Conservation (phyloP, 179 eudicot genomes). For the Sideroxylon spinosum region DNA sequence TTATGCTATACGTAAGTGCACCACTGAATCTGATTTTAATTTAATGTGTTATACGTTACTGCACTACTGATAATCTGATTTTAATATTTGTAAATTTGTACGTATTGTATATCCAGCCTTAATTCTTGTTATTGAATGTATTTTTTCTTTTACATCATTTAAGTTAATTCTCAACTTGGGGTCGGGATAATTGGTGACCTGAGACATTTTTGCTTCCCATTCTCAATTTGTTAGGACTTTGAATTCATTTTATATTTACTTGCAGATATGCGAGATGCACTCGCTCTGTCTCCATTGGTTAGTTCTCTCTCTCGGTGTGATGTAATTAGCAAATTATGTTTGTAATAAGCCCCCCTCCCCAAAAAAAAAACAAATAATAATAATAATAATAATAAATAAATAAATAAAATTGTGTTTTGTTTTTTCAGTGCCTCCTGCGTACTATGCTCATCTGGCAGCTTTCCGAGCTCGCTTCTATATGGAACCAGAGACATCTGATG, state of each 20-base stretch:
- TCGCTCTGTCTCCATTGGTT: conserved; percentile 62
- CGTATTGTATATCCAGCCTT: too few relatives aligned
- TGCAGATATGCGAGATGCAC: conserved; percentile 55
- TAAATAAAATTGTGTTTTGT: too few relatives aligned
- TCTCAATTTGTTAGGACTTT: background rate
- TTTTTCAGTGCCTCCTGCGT: conserved; percentile 80
- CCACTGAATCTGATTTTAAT: background rate
- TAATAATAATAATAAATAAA: too few relatives aligned
- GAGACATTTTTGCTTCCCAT: background rate
- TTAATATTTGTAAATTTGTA: too few relatives aligned
- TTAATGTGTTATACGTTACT: too few relatives aligned
- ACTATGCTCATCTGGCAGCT: conserved; percentile 90
- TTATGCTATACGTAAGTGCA: conserved; percentile 80
- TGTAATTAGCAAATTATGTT: background rate
- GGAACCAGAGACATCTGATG: conserved; percentile 84
- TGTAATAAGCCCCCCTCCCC: background rate
- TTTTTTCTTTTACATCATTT: too few relatives aligned
- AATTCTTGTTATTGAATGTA: too few relatives aligned
- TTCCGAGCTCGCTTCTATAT: conserved; percentile 86
- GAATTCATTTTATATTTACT: background rate
- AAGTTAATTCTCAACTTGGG: too few relatives aligned
- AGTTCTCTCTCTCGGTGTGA: conserved; percentile 7
- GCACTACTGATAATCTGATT: background rate
- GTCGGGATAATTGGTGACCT: too few relatives aligned
- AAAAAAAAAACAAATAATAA: too few relatives aligned